Base-by-base conservation (phyloP, 805 yeast species). In the Lachancea nothofagi region DNA sequence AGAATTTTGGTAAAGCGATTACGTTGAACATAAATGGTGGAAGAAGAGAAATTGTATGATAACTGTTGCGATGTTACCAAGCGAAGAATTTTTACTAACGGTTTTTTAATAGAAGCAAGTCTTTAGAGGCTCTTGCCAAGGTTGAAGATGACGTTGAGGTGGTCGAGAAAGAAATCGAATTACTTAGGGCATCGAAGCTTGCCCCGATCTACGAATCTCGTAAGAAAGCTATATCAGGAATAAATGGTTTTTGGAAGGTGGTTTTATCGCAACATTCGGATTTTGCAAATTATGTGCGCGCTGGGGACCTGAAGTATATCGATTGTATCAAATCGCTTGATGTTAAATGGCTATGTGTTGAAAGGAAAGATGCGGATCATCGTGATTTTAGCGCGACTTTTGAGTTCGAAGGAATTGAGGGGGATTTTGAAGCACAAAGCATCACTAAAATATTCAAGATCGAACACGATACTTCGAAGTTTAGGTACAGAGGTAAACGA, bases 191-290 rank as follows among this genome's bases (percentile, higher is more conserved):
- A 27, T 59, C 62, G 34, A 62, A 72, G 22, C 71, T 86, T 6
- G 73, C 71, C 46, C 74, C 78, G 14, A 67, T 84, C 6, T 86
- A 77, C 54, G 66, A 56, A 5, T 61, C 71, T 42, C 69, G 97
- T 49, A 69, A 84, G 18, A 65, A 52, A 5, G 62, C 72, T n/a
- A 66, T 80, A 12, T 41, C 50, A 4, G 57, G 68, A 3, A 74
- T 88, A 30, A 87, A 89, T 1, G 75, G 75, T 47, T 88, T 90
- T 60, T 90, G 97, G 97, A 81, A 83, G 52, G 74, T 82, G 38
- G 95, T 84, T 0, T 62, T 90, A 8, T 87, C 89, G 2, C 86
- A 84, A 54, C 83, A 83, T 52, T 82, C 83, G 37, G 96, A 85
- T 48, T 83, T 90, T 55, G 81, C 84, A 12, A 95, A 88, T 46